Base-by-base conservation (phyloP, 2,329 filamentous ascomycete species). In the Colletotrichum sp. region DNA sequence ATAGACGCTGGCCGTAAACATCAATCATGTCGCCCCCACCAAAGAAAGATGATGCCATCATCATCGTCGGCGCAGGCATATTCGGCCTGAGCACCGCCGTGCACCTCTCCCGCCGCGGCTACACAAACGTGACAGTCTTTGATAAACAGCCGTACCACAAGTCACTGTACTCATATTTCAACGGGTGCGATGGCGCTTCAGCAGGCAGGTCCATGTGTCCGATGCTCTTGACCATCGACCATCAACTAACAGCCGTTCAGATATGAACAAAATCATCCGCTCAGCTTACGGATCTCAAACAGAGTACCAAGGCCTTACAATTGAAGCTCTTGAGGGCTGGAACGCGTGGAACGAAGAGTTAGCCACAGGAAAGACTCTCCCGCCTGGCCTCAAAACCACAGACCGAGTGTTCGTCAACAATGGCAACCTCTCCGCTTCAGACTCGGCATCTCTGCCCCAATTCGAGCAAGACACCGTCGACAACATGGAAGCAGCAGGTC, bases 221-320 rank as follows among this genome's bases (percentile, higher is more conserved):
- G n/a, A 0, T 52, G 43, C 3, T n/a, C 21, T n/a, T 56, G 4
- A 21, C 24, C 64, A 65, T 70, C 28, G 28, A 18, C 24, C 60
- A 65, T 70, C 28, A 34, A 15, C 7, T 43, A 48, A 36, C 70
- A 38, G 32, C 66, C 55, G 24, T 32, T 12, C 66, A 80, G 86
- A 88, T 71, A 80, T 85, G 24, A 88, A 88, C 78, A 88, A 88
- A 67, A 87, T 88, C 76, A 82, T 88, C 56, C 83, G 86, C 7
- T 80, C 83, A 10, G 83, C 81, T 6, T 88, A 88, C 73, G 87
- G 88, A 18, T 74, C 78, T 3, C 83, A 88, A 76, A 84, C 82
- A 2, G 85, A 85, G 72, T 89, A 90, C 73, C 87, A 89, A 76
- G 80, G 84, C 6, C 82, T 90, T 8, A 83, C 87, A 0, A 76